A percentile compares a stretch with the other conserved stretches of the same genome.
Conservation (phyloP, 306 rosid species). For the Quercus rubra region DNA sequence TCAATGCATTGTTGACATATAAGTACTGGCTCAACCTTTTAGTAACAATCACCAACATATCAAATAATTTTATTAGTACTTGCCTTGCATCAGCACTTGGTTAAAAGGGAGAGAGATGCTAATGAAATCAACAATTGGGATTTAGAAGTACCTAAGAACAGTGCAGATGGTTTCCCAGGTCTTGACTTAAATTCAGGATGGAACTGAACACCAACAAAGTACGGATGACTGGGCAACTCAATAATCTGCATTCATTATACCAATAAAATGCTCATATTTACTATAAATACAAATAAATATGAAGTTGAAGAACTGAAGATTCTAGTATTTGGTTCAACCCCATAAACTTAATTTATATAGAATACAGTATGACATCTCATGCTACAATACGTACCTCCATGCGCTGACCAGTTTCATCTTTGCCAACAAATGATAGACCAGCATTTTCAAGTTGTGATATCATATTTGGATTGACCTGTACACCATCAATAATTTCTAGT, state of each 20-base stretch:
- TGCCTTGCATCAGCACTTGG: neutral
- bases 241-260: constrained; percentile 53
- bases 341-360: neutral
- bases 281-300: neutral
- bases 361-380: neutral
- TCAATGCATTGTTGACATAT: neutral
- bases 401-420: constrained; percentile 72
- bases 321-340: neutral
- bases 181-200: constrained; percentile 89
- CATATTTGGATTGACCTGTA: constrained; percentile 87
- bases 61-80: neutral
- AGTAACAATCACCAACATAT: neutral
- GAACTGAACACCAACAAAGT: constrained; percentile 79
- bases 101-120: neutral
- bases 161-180: constrained; percentile 84
- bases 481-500: constrained; percentile 12
- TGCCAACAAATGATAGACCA: constrained; percentile 80
- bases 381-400: constrained; percentile 56
- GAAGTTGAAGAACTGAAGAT: neutral
- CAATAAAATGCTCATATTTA: constrained; percentile 10
- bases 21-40: neutral
- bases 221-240: constrained; percentile 80
- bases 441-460: constrained; percentile 68
- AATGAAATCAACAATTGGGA: neutral
- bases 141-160: constrained; percentile 56